Evolutionary conservation across 2,329 filamentous ascomycete species (phyloP).

Genomic region (Clarireedia monteithiana): DNA sequence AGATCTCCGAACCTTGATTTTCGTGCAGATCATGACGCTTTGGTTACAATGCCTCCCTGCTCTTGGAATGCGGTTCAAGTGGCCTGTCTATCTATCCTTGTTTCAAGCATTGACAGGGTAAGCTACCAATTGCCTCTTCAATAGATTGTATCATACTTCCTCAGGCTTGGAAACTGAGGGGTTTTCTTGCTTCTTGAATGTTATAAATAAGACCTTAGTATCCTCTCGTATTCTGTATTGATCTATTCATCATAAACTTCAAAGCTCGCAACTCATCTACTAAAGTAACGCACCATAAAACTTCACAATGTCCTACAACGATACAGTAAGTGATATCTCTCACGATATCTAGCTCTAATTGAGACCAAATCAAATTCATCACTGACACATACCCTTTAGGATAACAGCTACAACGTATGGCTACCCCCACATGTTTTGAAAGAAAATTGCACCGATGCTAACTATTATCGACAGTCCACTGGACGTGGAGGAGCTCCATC

Average conservation of each 20-base stretch:
- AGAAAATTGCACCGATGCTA: no score
- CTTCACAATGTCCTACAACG: no score
- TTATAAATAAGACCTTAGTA: slow-evolving; percentile 2
- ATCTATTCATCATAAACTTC: not conserved
- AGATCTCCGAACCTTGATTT: no score
- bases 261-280: not conserved
- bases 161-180: not conserved
- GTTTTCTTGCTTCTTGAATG: not conserved
- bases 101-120: not conserved
- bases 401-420: no score
- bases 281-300: not conserved
- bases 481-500: slow-evolving; percentile 6
- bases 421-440: no score
- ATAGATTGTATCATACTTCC: slow-evolving; percentile 3
- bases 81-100: not conserved
- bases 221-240: not conserved
- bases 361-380: no score
- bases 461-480: not conserved
- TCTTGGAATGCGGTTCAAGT: no score
- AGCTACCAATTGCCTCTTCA: not conserved
- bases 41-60: not conserved
- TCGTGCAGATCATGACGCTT: not conserved
- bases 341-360: no score
- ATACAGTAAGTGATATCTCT: no score
- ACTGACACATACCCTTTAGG: no score